A percentile compares a stretch with the other conserved stretches of the same genome.
Conservation (phyloP, 441 rosid genomes). For the Populus hybrid region DNA sequence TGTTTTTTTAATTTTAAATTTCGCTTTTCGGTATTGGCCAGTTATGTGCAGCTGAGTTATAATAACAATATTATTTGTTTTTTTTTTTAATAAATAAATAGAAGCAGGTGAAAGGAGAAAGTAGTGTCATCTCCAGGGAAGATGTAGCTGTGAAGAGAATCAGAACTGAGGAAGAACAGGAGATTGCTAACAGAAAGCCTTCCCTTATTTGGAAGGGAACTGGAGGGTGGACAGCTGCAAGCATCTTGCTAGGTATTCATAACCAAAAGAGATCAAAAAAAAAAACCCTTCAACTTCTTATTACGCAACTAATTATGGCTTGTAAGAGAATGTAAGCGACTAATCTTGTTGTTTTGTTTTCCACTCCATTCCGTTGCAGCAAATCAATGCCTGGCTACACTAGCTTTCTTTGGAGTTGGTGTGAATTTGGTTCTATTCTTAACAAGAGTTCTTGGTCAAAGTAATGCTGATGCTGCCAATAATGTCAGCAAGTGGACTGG, state of each 20-base stretch:
- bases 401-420: slow-evolving; percentile 91
- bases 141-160: slow-evolving; percentile 4
- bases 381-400: slow-evolving; percentile 82
- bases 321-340: neutral
- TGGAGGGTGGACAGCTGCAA: slow-evolving; percentile 74
- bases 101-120: slow-evolving; percentile 32
- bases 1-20: too few species aligned
- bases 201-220: slow-evolving; percentile 17
- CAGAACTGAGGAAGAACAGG: slow-evolving; percentile 5
- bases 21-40: too few species aligned
- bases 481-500: slow-evolving; percentile 94
- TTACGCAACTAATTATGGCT: neutral
- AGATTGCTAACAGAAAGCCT: neutral
- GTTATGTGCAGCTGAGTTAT: too few species aligned
- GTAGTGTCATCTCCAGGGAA: slow-evolving; percentile 5
- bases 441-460: slow-evolving; percentile 75
- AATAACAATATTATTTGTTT: too few species aligned
- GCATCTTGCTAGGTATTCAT: slow-evolving; percentile 54
- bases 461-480: slow-evolving; percentile 80
- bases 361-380: slow-evolving; percentile 29
- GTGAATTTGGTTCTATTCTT: slow-evolving; percentile 82
- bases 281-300: neutral
- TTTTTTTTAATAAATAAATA: too few species aligned
- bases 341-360: neutral
- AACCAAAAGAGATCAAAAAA: slow-evolving; percentile 4